Conservation (phyloP, 306 rosid species). For the Quillaja saponaria region DNA sequence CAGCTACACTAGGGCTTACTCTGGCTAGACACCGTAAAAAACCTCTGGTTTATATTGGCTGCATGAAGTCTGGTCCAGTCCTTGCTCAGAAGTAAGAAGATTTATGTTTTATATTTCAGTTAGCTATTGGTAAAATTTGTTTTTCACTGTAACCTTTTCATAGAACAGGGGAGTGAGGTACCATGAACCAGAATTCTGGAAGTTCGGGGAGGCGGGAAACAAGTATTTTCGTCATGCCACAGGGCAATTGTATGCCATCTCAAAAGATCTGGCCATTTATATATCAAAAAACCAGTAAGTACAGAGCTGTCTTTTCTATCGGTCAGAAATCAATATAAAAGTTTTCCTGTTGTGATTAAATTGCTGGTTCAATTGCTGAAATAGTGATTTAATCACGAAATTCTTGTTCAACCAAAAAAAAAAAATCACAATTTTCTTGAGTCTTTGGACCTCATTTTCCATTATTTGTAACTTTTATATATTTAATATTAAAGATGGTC, state of each 20-base stretch:
- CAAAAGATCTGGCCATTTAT: slow-evolving; percentile 78
- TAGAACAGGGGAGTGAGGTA: slow-evolving; percentile 77
- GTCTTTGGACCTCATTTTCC: slow-evolving; percentile 7
- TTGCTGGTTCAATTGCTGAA: background rate
- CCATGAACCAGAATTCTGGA: slow-evolving; percentile 94
- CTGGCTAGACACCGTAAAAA: slow-evolving; percentile 54
- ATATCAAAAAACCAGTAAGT: slow-evolving; percentile 77
- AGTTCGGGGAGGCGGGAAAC: slow-evolving; percentile 86
- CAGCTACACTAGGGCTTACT: slow-evolving; percentile 74
- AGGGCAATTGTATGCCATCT: slow-evolving; percentile 84
- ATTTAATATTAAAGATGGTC: slow-evolving; percentile 6
- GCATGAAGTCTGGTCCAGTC: slow-evolving; percentile 98
- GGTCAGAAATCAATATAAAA: slow-evolving; percentile 1
- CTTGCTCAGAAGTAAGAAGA: slow-evolving; percentile 74
- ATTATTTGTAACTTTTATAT: background rate
- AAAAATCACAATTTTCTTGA: slow-evolving; percentile 4
- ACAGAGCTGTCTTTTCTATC: slow-evolving; percentile 9
- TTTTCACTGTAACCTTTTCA: slow-evolving; percentile 29
- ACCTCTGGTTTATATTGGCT: slow-evolving; percentile 80
- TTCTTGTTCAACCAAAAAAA: slow-evolving; percentile 5
- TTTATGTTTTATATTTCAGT: slow-evolving; percentile 3
- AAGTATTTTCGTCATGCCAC: slow-evolving; percentile 92
- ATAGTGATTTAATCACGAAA: background rate
- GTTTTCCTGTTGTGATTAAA: background rate
- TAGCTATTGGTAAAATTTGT: slow-evolving; percentile 5